Percentiles rank a stretch among this genome's conserved stretches.
phyloP scores from a whole-genome alignment of 352 stramenopile genomes.

The Phytopythium montanum region DNA sequence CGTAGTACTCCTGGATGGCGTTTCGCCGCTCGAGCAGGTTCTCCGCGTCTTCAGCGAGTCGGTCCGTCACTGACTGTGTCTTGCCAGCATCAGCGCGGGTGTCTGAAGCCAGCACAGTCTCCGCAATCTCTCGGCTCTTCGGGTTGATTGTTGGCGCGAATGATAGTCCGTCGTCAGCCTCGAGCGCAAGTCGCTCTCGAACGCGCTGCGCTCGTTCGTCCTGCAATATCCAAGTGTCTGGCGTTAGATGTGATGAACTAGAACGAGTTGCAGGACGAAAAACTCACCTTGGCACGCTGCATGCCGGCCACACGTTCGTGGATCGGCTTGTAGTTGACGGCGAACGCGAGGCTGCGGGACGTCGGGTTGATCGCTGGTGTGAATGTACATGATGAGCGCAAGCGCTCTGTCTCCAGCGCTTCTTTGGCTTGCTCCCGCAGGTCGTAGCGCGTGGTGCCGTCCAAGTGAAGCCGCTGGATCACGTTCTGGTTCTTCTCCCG shows the following conservation, averaged over 20 bases:
- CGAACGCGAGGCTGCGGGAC: constrained; percentile 33
- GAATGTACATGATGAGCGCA: constrained; percentile 73
- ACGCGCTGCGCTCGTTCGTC: constrained; percentile 41
- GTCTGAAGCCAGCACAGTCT: constrained; percentile 24
- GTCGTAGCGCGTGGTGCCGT: constrained; percentile 53
- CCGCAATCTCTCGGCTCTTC: constrained; percentile 60
- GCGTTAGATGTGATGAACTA: background rate
- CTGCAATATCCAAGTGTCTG: constrained; percentile 4
- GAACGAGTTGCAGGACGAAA: background rate
- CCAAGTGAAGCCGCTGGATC: constrained; percentile 60
- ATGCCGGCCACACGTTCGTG: constrained; percentile 57
- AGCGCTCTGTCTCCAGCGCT: constrained; percentile 36
- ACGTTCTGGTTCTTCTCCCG: constrained; percentile 23
- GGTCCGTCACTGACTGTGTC: constrained; percentile 37
- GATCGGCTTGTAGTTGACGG: constrained; percentile 61
- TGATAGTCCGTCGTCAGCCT: constrained; percentile 23
- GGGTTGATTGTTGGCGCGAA: constrained; percentile 65
- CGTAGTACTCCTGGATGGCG: constrained; percentile 69
- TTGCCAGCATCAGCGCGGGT: constrained; percentile 1
- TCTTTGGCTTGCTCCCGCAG: constrained; percentile 45
- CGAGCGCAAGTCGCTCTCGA: constrained; percentile 40
- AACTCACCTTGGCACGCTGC: constrained; percentile 60
- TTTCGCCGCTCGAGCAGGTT: constrained; percentile 36
- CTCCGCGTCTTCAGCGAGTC: constrained; percentile 52
- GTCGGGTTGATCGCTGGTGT: constrained; percentile 55